Conservation (phyloP, 1,284 basidiomycete genomes). For the Pseudozyma sp. region DNA sequence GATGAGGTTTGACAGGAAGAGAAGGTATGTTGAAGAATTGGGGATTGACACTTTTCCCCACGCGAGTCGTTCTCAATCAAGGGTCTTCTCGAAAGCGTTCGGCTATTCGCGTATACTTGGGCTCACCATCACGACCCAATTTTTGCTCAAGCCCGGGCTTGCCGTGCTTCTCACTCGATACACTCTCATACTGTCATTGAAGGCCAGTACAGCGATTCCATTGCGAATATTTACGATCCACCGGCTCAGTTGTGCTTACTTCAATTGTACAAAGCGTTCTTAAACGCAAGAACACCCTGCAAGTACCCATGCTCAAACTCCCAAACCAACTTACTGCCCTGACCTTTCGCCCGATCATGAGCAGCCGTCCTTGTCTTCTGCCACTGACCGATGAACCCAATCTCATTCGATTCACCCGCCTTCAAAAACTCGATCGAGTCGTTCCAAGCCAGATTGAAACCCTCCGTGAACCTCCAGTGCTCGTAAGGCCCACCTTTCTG, state of each 20-base stretch:
- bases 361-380: constrained; percentile 72
- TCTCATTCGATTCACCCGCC: constrained; percentile 71
- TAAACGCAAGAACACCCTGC: constrained; percentile 71
- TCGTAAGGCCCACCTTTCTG: constrained; percentile 72
- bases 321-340: constrained; percentile 68
- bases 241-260: too few relatives aligned
- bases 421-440: constrained; percentile 76
- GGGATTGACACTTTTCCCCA: neutral
- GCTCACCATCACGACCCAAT: neutral
- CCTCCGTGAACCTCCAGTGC: constrained; percentile 77
- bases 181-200: neutral
- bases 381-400: constrained; percentile 78
- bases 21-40: neutral
- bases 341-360: constrained; percentile 71
- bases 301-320: constrained; percentile 73
- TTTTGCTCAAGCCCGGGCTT: neutral
- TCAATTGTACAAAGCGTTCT: constrained; percentile 30
- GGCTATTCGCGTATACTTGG: constrained; percentile 37
- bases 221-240: neutral
- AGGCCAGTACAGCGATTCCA: neutral
- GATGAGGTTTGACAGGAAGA: neutral
- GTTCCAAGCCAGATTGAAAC: constrained; percentile 79
- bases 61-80: neutral
- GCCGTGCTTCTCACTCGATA: neutral
- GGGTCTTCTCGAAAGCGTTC: constrained; percentile 10